These are phyloP conservation scores for Sabuloglossum arenarium DNA, from an alignment of 495 filamentous ascomycete genomes.

Conservation along the genomic window DNA sequence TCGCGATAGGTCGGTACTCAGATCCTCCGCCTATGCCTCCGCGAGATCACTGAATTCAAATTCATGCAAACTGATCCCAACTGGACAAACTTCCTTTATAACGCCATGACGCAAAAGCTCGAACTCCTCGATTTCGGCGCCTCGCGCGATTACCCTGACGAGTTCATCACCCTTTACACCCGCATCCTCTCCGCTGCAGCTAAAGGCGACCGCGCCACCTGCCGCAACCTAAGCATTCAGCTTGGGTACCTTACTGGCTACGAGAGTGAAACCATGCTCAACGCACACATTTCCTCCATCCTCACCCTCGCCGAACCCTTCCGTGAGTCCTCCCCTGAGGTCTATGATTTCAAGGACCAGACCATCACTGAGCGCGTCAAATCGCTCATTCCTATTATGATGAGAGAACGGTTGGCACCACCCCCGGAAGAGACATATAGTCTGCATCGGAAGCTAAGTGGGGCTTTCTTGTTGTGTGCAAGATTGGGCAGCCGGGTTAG, in stretches of 20 bases:
- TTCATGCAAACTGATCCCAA: constrained; percentile 99
- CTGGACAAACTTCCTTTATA: constrained; percentile 99
- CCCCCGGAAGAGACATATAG: constrained; percentile 97
- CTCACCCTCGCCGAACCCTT: constrained; percentile 87
- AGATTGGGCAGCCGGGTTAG: constrained; percentile 58
- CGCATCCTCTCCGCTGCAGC: constrained; percentile 58
- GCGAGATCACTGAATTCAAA: constrained; percentile 77
- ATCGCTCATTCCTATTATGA: constrained; percentile 74
- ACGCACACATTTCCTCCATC: constrained; percentile 68
- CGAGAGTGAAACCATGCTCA: constrained; percentile 61
- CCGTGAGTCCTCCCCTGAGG: constrained; percentile 25
- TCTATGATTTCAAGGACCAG: constrained; percentile 85
- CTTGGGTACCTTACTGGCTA: constrained; percentile 85
- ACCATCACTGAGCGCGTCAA: constrained; percentile 89
- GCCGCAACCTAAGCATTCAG: constrained; percentile 49
- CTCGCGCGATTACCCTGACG: constrained; percentile 58
- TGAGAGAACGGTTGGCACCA: constrained; percentile 66
- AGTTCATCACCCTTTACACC: constrained; percentile 65
- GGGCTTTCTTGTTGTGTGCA: constrained; percentile 85
- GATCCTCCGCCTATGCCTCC: constrained; percentile 77
- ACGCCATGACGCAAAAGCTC: constrained; percentile 44
- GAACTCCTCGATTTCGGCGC: constrained; percentile 95
- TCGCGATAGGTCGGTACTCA: constrained; percentile 42
- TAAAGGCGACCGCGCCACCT: constrained; percentile 35
- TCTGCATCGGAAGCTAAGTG: constrained; percentile 86